Conservation (phyloP, 352 stramenopile species). For the Phytophthora aleatoria region DNA sequence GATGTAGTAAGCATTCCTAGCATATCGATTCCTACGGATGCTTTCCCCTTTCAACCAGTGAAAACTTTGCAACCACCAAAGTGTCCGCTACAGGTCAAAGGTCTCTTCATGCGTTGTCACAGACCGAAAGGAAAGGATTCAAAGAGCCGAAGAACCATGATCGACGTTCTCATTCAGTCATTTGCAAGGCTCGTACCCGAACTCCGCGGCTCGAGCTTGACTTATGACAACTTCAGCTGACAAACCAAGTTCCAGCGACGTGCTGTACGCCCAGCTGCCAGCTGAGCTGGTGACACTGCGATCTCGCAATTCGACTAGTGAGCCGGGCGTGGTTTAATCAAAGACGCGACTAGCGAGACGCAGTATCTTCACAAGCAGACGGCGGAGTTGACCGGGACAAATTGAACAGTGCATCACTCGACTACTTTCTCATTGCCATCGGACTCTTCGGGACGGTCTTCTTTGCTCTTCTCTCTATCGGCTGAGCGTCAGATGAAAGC, state of each 20-base stretch:
- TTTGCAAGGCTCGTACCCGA: neutral
- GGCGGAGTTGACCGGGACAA: no score
- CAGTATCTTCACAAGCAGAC: neutral
- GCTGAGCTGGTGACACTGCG: slow-evolving; percentile 9
- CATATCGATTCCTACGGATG: no score
- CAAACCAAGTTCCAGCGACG: slow-evolving; percentile 2
- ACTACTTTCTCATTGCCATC: no score
- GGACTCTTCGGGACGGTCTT: no score
- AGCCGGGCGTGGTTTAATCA: neutral
- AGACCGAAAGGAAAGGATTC: slow-evolving; percentile 2
- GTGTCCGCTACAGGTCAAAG: no score
- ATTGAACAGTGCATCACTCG: no score
- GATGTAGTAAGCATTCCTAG: no score
- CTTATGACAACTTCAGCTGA: slow-evolving; percentile 4
- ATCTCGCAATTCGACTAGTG: neutral
- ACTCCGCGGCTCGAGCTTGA: neutral
- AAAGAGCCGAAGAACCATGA: slow-evolving; percentile 1
- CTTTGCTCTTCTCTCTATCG: no score
- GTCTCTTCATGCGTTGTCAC: slow-evolving; percentile 1
- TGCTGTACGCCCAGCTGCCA: slow-evolving; percentile 8
- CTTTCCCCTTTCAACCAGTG: neutral
- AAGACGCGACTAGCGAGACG: slow-evolving; percentile 9
- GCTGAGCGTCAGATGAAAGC: no score
- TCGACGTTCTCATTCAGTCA: slow-evolving; percentile 6
- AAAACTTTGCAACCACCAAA: neutral